phyloP scores from a whole-genome alignment of 371 early-diverging fungal species.

The Amoeboaphelidium occidentale region DNA sequence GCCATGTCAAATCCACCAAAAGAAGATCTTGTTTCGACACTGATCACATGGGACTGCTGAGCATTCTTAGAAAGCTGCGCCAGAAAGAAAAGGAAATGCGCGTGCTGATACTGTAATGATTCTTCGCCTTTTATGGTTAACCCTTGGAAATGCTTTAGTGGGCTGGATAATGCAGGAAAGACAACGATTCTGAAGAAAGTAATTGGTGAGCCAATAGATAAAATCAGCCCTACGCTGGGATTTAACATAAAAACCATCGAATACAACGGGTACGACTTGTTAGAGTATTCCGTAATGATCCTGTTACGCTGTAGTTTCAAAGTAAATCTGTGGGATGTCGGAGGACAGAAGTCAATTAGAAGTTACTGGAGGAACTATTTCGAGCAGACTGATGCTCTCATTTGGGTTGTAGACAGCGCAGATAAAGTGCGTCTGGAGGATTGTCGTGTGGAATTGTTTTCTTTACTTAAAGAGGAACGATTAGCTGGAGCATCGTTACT shows the following conservation, averaged over 20 bases:
- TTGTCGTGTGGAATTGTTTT: background rate
- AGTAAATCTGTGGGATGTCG: conserved; percentile 82
- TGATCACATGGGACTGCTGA: conserved; percentile 90
- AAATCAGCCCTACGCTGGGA: conserved; percentile 92
- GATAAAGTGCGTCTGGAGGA: conserved; percentile 47
- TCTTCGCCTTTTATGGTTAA: too few relatives aligned
- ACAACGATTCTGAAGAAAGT: conserved; percentile 89
- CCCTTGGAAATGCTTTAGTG: too few relatives aligned
- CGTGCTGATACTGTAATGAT: conserved; percentile 24
- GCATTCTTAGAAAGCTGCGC: conserved; percentile 67
- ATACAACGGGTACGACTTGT: conserved; percentile 31
- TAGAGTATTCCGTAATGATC: conserved; percentile 8
- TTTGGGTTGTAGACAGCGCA: conserved; percentile 95
- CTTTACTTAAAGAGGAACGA: background rate
- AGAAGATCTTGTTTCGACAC: too few relatives aligned
- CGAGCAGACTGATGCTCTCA: conserved; percentile 92
- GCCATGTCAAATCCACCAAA: too few relatives aligned
- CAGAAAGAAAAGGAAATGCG: conserved; percentile 71
- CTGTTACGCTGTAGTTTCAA: background rate
- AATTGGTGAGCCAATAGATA: conserved; percentile 65
- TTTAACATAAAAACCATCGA: conserved; percentile 86
- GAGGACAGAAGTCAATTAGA: conserved; percentile 90
- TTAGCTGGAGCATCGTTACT: conserved; percentile 36
- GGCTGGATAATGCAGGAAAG: conserved; percentile 98
- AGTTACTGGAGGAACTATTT: conserved; percentile 99